Evolutionary conservation across 106 monocot genomes (phyloP).

Genomic region (Dendrobium huoshanense): DNA sequence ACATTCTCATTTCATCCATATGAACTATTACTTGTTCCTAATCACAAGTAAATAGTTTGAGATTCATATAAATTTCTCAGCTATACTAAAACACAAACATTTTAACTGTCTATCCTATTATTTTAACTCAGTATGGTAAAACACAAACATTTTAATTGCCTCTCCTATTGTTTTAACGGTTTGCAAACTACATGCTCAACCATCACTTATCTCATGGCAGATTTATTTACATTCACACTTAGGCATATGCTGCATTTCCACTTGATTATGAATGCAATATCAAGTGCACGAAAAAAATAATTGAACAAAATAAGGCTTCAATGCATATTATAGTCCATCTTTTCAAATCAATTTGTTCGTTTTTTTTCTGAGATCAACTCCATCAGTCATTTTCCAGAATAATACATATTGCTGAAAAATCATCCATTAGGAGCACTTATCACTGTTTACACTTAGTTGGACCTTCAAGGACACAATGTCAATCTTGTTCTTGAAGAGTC

Average conservation of each 20-base stretch:
- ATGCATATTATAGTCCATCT: neutral
- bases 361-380: neutral
- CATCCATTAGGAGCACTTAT: neutral
- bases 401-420: neutral
- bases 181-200: neutral
- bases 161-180: neutral
- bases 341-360: neutral
- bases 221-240: neutral
- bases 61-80: neutral
- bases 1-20: no score
- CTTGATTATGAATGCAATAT: neutral
- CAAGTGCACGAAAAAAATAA: neutral
- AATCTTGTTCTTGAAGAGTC: neutral
- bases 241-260: neutral
- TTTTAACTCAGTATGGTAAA: no score
- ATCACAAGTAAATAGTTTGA: neutral
- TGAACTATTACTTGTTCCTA: neutral
- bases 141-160: neutral
- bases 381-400: neutral
- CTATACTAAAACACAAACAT: neutral
- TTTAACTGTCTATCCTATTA: no score
- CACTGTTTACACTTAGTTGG: neutral
- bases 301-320: neutral
- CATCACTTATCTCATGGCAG: neutral
- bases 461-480: neutral